Evolutionary conservation across 2,329 filamentous ascomycete genomes (phyloP), one percentile per base, ranked within the genome.

Genomic region (Elsinoe fawcettii): DNA sequence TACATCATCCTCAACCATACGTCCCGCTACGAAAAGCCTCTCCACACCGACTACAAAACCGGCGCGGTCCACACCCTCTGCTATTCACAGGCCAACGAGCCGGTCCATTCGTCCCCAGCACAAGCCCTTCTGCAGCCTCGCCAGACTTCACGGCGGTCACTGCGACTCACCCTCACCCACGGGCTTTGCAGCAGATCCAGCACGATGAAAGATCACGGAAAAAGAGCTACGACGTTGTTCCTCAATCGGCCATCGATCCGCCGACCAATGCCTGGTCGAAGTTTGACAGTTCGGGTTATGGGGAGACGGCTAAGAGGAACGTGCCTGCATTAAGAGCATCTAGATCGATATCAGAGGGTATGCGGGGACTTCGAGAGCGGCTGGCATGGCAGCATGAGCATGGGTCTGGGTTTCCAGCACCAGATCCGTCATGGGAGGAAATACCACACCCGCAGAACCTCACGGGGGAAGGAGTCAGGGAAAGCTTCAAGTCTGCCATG

Each of bases 401-500:
- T 63, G 59, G 39, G 30, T 55, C 30, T 16, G 51, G 56, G 30
- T 55, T 34, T 14, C 41, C 54, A 36, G 54, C 23, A 23, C 54
- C 43, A 18, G 54, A 56, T 47, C 32, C 54, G 6, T 56, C 54
- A 1, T 56, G 54, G 54, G 54, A 60, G 43, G 59, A 70, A 65
- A 47, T 66, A 63, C 22, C 70, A 67, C 60, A 70, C 64, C 67
- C 70, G 65, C 32, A 70, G 67, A 61, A 67, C 60, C 41, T 70
- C 67, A 59, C 67, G 64, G 51, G 70, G 14, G 65, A 63, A 49
- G 64, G 66, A n/a, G 71, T 67, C 32, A 66, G 83, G 22, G 77
- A 79, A 12, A 85, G 82, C 61, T 77, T 81, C 61, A 77, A 81
- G 56, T 86, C 83, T 2, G 79, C 76, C 23, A 71, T 82, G 67